Base-by-base conservation (phyloP, 2,329 filamentous ascomycete species). In the Colletotrichum siamense region DNA sequence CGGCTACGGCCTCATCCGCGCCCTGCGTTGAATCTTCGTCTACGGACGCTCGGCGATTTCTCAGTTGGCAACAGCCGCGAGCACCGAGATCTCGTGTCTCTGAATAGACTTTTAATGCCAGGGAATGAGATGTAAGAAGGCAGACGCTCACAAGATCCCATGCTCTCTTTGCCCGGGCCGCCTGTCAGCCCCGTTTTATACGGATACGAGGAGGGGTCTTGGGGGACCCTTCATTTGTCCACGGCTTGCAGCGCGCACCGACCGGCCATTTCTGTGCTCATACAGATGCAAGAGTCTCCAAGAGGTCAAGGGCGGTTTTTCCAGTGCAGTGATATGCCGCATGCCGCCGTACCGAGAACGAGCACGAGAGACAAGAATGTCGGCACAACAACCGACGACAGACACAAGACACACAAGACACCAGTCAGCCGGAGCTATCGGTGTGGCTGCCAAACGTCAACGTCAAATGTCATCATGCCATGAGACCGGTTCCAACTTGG, bases 141-240 rank as follows among this genome's bases (percentile, higher is more conserved):
- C 52, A 28, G 63, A 55, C 12, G 32, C 34, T 55, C 49, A 26
- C 59, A 36, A 24, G 63, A 22, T 32, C 28, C 30, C 52, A 66
- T 66, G 39, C 49, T 26, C 44, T 52, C 16, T 49, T 52, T 57
- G 34, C 26, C 63, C 34, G 32, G 61, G 68, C 73, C 72, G 44
- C 44, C 39, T 61, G 73, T 52, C 70, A 73, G 73, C 73, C 73
- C 73, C 73, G 12, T 73, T 64, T 73, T 69, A 73, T 73, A 69
- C 73, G 70, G 73, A 76, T 76, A 76, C 73, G 73, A 76, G 70
- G 57, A 52, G 28, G 36, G 49, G 18, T 15, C n/a, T 69, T n/a
- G 64, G 59, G 70, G 59, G 49, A 59, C 39, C 64, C 73, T 76
- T 76, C 73, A 65, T 65, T 73, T 64, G 55, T 64, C 64, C 70